Percentiles rank a stretch among this genome's conserved stretches.
phyloP scores from a whole-genome alignment of 106 monocot genomes.

The Dendrobium huoshanense region DNA sequence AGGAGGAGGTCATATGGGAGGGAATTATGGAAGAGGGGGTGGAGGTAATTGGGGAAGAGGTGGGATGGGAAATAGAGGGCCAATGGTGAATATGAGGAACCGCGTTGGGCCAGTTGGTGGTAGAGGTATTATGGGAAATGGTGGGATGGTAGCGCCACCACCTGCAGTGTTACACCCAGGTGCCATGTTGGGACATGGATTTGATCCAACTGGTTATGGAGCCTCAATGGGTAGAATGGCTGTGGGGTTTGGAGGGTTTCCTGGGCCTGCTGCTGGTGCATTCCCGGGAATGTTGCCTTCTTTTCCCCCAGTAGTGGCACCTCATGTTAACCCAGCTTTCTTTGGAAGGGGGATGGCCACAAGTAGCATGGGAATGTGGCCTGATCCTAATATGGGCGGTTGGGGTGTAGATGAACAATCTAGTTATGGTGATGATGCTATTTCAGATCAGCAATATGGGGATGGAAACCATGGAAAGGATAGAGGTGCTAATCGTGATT shows the following conservation, averaged over 20 bases:
- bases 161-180: conserved; percentile 47
- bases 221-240: conserved; percentile 45
- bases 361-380: conserved; percentile 65
- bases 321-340: conserved; percentile 75
- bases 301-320: conserved; percentile 53
- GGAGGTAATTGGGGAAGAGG: conserved; percentile 29
- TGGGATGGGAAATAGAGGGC: conserved; percentile 33
- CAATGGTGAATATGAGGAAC: conserved; percentile 25
- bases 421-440: conserved; percentile 60
- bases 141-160: conserved; percentile 24
- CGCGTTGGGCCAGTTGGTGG: conserved; percentile 26
- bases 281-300: conserved; percentile 62
- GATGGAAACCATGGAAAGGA: conserved; percentile 58
- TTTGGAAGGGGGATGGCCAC: conserved; percentile 51
- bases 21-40: conserved; percentile 23
- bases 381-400: conserved; percentile 30
- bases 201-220: conserved; percentile 41
- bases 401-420: conserved; percentile 52
- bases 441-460: conserved; percentile 52
- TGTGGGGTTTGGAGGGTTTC: conserved; percentile 46
- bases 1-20: conserved; percentile 20
- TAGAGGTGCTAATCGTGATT: conserved; percentile 41
- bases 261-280: conserved; percentile 22
- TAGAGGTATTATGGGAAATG: conserved; percentile 26
- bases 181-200: conserved; percentile 42